Evolutionary conservation across 495 filamentous ascomycete species (phyloP), one percentile per base, ranked within the genome.

Genomic region (Oleoguttula mirabilis): DNA sequence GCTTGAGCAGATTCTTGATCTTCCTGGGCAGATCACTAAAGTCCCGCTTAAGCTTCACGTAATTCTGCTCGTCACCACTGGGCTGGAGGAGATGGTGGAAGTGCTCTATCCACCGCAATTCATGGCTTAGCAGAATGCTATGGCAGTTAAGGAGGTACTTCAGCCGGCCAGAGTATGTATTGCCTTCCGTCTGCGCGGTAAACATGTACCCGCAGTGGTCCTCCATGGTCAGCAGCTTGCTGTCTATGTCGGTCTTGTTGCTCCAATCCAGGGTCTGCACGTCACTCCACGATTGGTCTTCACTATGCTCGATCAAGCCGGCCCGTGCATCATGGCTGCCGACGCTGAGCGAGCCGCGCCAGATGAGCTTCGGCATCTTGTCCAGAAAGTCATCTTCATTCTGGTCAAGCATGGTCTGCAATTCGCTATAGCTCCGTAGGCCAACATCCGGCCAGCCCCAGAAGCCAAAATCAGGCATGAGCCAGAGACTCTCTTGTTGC

Each of bases 211-310:
- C 34, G 48, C 56, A 59, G 34, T 59, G 55, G 7, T 56, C 47
- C 4, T 33, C 34, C 37, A 59, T 57, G 4, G 28, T 21, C n/a
- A 50, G 21, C 8, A 43, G 24, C 22, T 41, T 38, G 15, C 12
- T 4, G 10, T 43, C 10, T 12, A 47, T 36, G 10, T 48, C 38
- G 0, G 37, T 39, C 21, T 31, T 30, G 36, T 52, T 45, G 8
- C n/a, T 15, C 55, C 55, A 59, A 21, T 45, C 33, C 32, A 67
- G 63, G 5, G 64, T 65, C 15, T 59, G 50, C 15, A 60, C 56
- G 21, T 56, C 56, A 7, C 32, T 41, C 56, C 57, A 60, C 7
- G 16, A 21, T 36, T 51, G 50, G n/a, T 43, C 44, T 21, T 17
- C 22, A n/a, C 49, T 39, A 15, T 36, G 33, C 10, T 41, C 19